Conservation (phyloP, 352 stramenopile genomes). For the Phytophthora quininea region DNA sequence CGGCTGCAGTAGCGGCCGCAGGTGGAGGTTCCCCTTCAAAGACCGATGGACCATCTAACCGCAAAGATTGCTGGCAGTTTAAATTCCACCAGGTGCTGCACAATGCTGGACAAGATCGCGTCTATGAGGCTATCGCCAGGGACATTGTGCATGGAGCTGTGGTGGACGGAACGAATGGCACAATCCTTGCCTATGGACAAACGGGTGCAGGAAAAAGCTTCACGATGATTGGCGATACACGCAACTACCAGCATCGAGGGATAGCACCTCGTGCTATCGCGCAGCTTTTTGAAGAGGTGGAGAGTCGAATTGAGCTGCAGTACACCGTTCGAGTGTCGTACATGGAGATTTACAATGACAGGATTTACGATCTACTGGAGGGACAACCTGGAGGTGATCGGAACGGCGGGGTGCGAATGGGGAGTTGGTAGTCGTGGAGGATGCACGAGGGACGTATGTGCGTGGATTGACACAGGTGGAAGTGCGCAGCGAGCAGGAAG, state of each 20-base stretch:
- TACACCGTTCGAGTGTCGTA: constrained; percentile 91
- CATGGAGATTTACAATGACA: constrained; percentile 97
- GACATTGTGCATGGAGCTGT: constrained; percentile 90
- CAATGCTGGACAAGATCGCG: constrained; percentile 90
- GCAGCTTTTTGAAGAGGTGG: constrained; percentile 91
- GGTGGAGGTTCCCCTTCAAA: constrained; percentile 34
- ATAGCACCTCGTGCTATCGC: constrained; percentile 88
- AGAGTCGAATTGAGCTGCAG: constrained; percentile 87
- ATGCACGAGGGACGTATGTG: constrained; percentile 82
- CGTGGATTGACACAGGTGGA: constrained; percentile 89
- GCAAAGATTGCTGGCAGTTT: constrained; percentile 88
- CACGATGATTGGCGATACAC: constrained; percentile 92
- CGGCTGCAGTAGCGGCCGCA: constrained; percentile 15
- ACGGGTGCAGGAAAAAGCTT: constrained; percentile 92
- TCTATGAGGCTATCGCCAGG: constrained; percentile 89
- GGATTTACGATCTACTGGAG: constrained; percentile 92
- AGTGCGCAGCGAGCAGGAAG: constrained; percentile 81
- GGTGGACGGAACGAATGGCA: constrained; percentile 90
- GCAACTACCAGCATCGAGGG: constrained; percentile 91
- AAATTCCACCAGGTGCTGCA: constrained; percentile 94
- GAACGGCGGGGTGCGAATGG: constrained; percentile 22
- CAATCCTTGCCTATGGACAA: constrained; percentile 90
- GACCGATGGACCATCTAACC: constrained; percentile 60
- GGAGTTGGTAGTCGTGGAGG: constrained; percentile 89
- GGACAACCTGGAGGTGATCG: constrained; percentile 25